Base-by-base conservation (phyloP, 139 green algal genomes). In the Closterium sp. region DNA sequence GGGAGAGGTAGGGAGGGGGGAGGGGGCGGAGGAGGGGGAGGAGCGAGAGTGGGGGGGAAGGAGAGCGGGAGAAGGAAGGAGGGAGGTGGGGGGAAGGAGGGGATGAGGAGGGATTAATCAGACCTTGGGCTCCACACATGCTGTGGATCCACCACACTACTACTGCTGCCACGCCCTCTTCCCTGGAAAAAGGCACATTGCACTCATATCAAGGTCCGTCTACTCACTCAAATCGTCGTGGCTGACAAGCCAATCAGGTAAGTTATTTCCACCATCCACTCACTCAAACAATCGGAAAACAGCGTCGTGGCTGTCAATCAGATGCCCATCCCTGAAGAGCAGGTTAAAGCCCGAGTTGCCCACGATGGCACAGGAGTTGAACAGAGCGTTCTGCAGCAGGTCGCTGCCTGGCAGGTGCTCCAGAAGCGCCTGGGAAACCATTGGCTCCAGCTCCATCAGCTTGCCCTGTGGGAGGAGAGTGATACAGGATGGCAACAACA, bases 311-410 rank as follows among this genome's bases (percentile, higher is more conserved):
- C 22, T 62, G 70, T 95, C 93, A 31, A 95, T 95, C n/a, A 28
- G 28, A 0, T 29, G 86, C 29, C 93, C 93, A 27, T 89, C 85
- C 27, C 88, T 19, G 91, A 94, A 95, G 73, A 94, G 86, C 70
- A 89, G 88, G 62, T 31, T 84, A 29, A 95, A 85, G 42, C 92
- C 92, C 73, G 42, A 94, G 45, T 50, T 94, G 17, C 92, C 92
- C 31, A 94, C 92, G n/a, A 94, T 87, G n/a, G 92, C 92, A 85
- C 92, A 94, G 22, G 86, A 91, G 19, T 94, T 62, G 92, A 90
- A 94, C 28, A 94, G 90, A 0, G 42, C 73, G 30, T 50, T 50
- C 38, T 86, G 31, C 31, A 94, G 84, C 22, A 79, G 90, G 89
- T 94, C 92, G 22, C 32, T 73, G n/a, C 89, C 90, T 24, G 92